Evolutionary conservation across 352 stramenopile genomes (phyloP).

Genomic region (Globisporangium camurandrum): DNA sequence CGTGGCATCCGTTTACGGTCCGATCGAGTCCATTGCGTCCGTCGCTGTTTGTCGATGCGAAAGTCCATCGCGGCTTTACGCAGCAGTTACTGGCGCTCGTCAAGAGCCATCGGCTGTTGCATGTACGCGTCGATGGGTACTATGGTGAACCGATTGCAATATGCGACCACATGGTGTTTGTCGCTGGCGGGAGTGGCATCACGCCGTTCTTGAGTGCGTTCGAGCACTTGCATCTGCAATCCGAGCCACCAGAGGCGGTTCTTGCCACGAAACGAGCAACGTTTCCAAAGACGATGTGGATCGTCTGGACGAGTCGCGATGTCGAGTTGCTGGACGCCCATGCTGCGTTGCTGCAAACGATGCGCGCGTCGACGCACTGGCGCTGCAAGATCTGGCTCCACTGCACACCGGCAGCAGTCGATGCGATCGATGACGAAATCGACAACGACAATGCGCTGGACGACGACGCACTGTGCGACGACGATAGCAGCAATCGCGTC

Average conservation of each 20-base stretch:
- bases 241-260: conserved; percentile 4
- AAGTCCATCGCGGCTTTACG: conserved; percentile 61
- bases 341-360: conserved; percentile 31
- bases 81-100: conserved; percentile 35
- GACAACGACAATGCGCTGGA: conserved; percentile 22
- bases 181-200: conserved; percentile 65
- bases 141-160: conserved; percentile 47
- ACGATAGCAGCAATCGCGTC: conserved; percentile 23
- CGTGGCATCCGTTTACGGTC: conserved; percentile 74
- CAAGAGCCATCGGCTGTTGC: conserved; percentile 27
- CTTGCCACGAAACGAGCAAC: neutral
- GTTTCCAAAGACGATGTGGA: conserved; percentile 35
- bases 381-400: conserved; percentile 47
- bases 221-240: conserved; percentile 40
- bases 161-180: conserved; percentile 52
- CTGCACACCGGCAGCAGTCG: conserved; percentile 17
- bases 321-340: conserved; percentile 34
- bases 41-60: conserved; percentile 46
- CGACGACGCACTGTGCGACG: no score
- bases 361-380: conserved; percentile 32
- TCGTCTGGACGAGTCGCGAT: conserved; percentile 49
- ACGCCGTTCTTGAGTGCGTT: conserved; percentile 62
- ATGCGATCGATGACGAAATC: conserved; percentile 11
- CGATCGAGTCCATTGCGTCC: conserved; percentile 47
- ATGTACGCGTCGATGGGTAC: conserved; percentile 60